Evolutionary conservation across 2,329 filamentous ascomycete genomes (phyloP), one percentile per base, ranked within the genome.

Genomic region (Stagonosporopsis rhizophila): DNA sequence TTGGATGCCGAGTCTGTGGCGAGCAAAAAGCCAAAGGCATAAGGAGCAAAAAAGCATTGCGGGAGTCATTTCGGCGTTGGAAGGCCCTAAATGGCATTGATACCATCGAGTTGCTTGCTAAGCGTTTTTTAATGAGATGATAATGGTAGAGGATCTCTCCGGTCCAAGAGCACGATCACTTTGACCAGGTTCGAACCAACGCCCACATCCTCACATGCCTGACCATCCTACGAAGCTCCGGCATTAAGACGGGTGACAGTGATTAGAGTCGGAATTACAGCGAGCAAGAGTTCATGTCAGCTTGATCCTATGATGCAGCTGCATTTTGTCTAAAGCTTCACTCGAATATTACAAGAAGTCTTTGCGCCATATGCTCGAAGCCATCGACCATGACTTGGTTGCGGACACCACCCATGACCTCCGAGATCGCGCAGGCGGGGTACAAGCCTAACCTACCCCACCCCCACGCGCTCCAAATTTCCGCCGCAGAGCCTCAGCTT

Each of bases 1-100:
- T 63, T 67, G 64, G 72, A 71, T 20, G 60, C 60, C n/a, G 70
- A 56, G 14, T 63, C 64, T 22, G 65, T 64, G 17, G 40, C 49
- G 11, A 40, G 37, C n/a, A 52, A 52, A 34, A 58, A 52, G 17
- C 56, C 54, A 22, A 70, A 56, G 54, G 56, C 59, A 19, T 73
- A 41, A 66, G 27, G 17, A 37, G 12, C 19, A 22, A 1, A 22
- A 39, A 44, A 44, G 47, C 41, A 42, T 40, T 22, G 22, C 32
- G 12, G 54, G 55, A 22, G 44, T 53, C 23, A 8, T 27, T n/a
- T n/a, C 17, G 51, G 53, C 46, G 53, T 56, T 56, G 32, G 9
- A 8, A 20, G 39, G 34, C 20, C 23, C 2, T 37, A 35, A 45
- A 9, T 27, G 19, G 41, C 47, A 46, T 47, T 7, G 41, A 56